phyloP scores from a whole-genome alignment of 495 filamentous ascomycete species.

The Aspergillus coremiiformis region DNA sequence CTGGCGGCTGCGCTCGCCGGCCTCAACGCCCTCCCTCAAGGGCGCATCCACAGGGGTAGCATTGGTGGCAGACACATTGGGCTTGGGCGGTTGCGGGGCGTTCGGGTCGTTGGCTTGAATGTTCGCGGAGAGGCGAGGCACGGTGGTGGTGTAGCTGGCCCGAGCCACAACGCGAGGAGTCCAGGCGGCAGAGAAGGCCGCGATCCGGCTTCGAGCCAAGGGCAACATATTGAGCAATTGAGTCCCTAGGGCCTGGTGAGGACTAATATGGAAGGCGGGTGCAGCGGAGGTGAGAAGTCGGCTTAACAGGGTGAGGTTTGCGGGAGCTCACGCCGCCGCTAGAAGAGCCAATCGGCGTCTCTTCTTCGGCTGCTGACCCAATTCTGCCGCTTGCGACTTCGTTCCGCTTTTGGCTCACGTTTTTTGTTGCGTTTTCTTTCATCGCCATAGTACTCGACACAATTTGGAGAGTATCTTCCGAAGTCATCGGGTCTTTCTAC shows the following conservation, averaged over 20 bases:
- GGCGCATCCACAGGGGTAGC: slow-evolving; percentile 45
- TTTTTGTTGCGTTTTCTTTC: slow-evolving; percentile 5
- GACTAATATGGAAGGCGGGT: slow-evolving; percentile 12
- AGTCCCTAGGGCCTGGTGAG: slow-evolving; percentile 8
- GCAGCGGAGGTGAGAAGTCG: slow-evolving; percentile 22
- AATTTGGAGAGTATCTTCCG: background rate
- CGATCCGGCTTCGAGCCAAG: slow-evolving; percentile 44
- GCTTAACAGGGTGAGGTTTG: slow-evolving; percentile 21
- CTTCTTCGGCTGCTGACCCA: slow-evolving; percentile 9
- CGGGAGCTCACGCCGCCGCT: slow-evolving; percentile 14
- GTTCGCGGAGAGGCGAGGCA: slow-evolving; percentile 43
- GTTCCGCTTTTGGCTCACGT: slow-evolving; percentile 6
- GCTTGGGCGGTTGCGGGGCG: slow-evolving; percentile 32
- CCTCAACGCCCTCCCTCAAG: slow-evolving; percentile 51
- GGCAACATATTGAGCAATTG: slow-evolving; percentile 48
- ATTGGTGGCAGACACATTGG: slow-evolving; percentile 56
- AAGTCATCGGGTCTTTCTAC: slow-evolving; percentile 8
- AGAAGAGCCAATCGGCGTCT: slow-evolving; percentile 19
- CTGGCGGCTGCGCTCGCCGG: slow-evolving; percentile 51
- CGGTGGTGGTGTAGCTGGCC: slow-evolving; percentile 42
- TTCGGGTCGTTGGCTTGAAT: slow-evolving; percentile 49
- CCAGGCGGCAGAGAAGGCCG: slow-evolving; percentile 31
- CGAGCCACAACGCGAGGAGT: slow-evolving; percentile 32
- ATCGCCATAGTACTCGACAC: background rate
- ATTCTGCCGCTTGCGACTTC: slow-evolving; percentile 17